A percentile compares a stretch with the other conserved stretches of the same genome.
phyloP scores from a whole-genome alignment of 805 yeast species.

The Tetrapisispora taiwanensis region DNA sequence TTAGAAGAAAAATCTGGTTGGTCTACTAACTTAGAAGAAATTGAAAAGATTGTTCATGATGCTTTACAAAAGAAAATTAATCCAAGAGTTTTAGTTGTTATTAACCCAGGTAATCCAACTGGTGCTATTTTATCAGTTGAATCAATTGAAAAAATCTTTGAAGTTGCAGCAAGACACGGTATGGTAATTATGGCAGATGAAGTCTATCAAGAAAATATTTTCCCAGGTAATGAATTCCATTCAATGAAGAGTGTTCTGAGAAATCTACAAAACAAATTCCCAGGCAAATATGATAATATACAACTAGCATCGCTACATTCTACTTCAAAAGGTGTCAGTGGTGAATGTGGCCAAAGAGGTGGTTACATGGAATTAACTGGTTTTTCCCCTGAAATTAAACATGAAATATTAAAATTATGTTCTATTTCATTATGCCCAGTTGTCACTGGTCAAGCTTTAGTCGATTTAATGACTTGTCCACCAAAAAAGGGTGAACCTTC shows the following conservation, averaged over 20 bases:
- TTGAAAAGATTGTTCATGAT: slow-evolving; percentile 43
- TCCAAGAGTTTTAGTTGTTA: slow-evolving; percentile 77
- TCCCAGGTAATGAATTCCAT: slow-evolving; percentile 59
- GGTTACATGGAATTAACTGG: slow-evolving; percentile 95
- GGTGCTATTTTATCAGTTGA: slow-evolving; percentile 67
- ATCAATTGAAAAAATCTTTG: slow-evolving; percentile 60
- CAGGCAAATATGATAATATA: slow-evolving; percentile 53
- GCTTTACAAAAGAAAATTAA: slow-evolving; percentile 43
- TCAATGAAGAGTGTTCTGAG: slow-evolving; percentile 77
- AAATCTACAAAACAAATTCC: slow-evolving; percentile 45
- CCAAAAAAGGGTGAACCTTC: slow-evolving; percentile 73
- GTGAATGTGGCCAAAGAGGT: slow-evolving; percentile 99
- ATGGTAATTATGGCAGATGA: slow-evolving; percentile 91
- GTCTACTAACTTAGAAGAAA: slow-evolving; percentile 67
- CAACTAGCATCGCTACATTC: slow-evolving; percentile 92
- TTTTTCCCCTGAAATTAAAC: slow-evolving; percentile 57
- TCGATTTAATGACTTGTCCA: slow-evolving; percentile 89
- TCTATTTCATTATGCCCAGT: slow-evolving; percentile 90
- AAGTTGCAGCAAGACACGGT: slow-evolving; percentile 76
- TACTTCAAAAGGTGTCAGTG: slow-evolving; percentile 94
- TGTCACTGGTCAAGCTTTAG: slow-evolving; percentile 87
- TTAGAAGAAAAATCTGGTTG: slow-evolving; percentile 73
- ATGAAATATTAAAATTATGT: slow-evolving; percentile 71
- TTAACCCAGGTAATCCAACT: slow-evolving; percentile 98
- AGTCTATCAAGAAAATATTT: slow-evolving; percentile 91